phyloP scores from a whole-genome alignment of 768 basidiomycete species.

The Collybia sordida region DNA sequence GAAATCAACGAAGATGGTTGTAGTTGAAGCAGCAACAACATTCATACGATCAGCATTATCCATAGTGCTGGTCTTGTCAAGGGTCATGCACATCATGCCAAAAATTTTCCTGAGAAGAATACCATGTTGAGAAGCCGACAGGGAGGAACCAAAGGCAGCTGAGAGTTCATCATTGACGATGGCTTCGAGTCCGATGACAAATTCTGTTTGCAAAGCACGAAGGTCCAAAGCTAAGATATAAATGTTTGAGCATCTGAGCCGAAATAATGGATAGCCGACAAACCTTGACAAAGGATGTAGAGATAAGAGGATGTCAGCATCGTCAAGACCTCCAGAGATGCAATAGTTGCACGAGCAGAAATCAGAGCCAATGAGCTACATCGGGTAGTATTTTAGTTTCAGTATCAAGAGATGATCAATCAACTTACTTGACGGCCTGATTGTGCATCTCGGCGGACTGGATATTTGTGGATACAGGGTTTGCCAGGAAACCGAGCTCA shows the following conservation, averaged over 20 bases:
- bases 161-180: slow-evolving; percentile 53
- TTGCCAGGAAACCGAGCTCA: slow-evolving; percentile 81
- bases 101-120: slow-evolving; percentile 36
- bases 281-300: slow-evolving; percentile 68
- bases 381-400: slow-evolving; percentile 12
- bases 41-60: slow-evolving; percentile 71
- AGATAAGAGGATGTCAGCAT: slow-evolving; percentile 75
- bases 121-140: slow-evolving; percentile 32
- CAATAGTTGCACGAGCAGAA: slow-evolving; percentile 77
- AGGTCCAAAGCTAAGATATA: slow-evolving; percentile 65
- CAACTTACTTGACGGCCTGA: slow-evolving; percentile 81
- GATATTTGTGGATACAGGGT: slow-evolving; percentile 81
- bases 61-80: slow-evolving; percentile 71
- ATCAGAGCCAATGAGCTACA: slow-evolving; percentile 79
- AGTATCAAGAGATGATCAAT: neutral
- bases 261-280: neutral
- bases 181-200: slow-evolving; percentile 46
- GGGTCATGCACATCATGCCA: slow-evolving; percentile 43
- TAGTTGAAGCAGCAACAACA: slow-evolving; percentile 62
- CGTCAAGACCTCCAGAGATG: slow-evolving; percentile 75
- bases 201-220: slow-evolving; percentile 71
- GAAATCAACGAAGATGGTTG: slow-evolving; percentile 64
- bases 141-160: slow-evolving; percentile 38
- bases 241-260: neutral
- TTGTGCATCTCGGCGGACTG: slow-evolving; percentile 93